Base-by-base conservation (phyloP, 441 rosid species). In the Macaranga tanarius region DNA sequence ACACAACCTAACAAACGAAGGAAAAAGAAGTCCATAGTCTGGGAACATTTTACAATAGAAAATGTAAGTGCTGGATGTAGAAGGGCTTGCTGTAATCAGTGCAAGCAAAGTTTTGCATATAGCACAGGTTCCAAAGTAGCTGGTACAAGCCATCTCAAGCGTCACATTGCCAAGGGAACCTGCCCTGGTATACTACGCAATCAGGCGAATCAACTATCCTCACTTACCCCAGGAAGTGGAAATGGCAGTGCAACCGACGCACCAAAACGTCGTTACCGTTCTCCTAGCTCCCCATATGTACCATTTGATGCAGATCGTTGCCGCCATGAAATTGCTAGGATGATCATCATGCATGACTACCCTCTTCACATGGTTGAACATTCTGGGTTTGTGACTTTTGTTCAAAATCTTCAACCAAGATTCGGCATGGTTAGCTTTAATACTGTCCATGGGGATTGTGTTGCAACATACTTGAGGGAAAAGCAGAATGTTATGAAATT, bases 321-420 rank as follows among this genome's bases (percentile, higher is more conserved):
- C 75, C 96, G 92, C 16, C 90, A 83, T 48, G 89, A 93, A 85
- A 89, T 90, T 71, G 90, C 93, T 0, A 89, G 77, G 84, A 93
- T 93, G 98, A 90, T 91, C 66, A 90, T 93, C 52, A 79, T 88
- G 85, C 98, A 93, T 56, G 93, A 90, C 67, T 93, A 90, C 71
- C 97, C 95, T 45, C 94, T 93, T 65, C 97, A 91, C 79, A 93
- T 93, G 92, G 96, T 92, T 65, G 97, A 93, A 76, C 92, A 91
- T 79, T 84, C 89, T 23, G 92, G 94, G 16, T 93, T 93, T 66
- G 64, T 86, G 22, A 81, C 89, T 52, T 93, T 93, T 63, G 90
- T 90, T 31, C 86, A 87, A 79, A 90, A 81, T 79, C 92, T 93
- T 79, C 97, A 91, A 73, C 97, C 98, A 4, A 80, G 81, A 25